phyloP scores from a whole-genome alignment of 805 yeast species.

The Nakazawaea holstii region DNA sequence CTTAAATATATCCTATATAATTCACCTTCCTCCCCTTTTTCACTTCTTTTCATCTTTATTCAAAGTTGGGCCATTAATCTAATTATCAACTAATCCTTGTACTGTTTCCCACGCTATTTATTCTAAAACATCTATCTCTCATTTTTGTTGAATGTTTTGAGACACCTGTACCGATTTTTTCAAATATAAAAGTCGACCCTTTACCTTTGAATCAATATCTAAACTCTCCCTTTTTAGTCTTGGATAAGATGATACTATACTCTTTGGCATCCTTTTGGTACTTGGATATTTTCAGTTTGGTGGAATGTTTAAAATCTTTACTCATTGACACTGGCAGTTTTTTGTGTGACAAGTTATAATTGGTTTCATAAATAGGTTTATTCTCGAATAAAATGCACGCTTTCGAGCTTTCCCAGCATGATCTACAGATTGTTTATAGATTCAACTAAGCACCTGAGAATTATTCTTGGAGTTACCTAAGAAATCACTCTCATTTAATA shows the following conservation, averaged over 20 bases:
- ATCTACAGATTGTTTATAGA: slow-evolving; percentile 50
- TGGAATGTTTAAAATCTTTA: slow-evolving; percentile 70
- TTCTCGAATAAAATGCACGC: no score
- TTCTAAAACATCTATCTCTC: slow-evolving; percentile 76
- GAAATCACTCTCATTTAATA: slow-evolving; percentile 68
- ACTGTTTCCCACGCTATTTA: slow-evolving; percentile 62
- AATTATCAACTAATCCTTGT: no score
- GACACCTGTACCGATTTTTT: slow-evolving; percentile 45
- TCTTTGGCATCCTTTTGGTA: slow-evolving; percentile 77
- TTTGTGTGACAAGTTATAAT: no score
- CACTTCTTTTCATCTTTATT: slow-evolving; percentile 10
- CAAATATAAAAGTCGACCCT: slow-evolving; percentile 45
- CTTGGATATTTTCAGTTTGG: slow-evolving; percentile 44
- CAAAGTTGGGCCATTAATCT: slow-evolving; percentile 20
- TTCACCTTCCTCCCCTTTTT: slow-evolving; percentile 10
- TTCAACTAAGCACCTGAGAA: slow-evolving; percentile 65
- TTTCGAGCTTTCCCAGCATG: no score
- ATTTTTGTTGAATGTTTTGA: slow-evolving; percentile 29
- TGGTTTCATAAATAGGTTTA: no score
- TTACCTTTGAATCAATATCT: slow-evolving; percentile 50
- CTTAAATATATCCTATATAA: neutral
- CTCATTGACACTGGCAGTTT: slow-evolving; percentile 89
- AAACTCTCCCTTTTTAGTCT: slow-evolving; percentile 60
- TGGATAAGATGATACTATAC: slow-evolving; percentile 85
- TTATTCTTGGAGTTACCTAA: slow-evolving; percentile 31